Base-by-base conservation (phyloP, 1,284 basidiomycete species). In the Apiotrichum mycotoxinovorans region DNA sequence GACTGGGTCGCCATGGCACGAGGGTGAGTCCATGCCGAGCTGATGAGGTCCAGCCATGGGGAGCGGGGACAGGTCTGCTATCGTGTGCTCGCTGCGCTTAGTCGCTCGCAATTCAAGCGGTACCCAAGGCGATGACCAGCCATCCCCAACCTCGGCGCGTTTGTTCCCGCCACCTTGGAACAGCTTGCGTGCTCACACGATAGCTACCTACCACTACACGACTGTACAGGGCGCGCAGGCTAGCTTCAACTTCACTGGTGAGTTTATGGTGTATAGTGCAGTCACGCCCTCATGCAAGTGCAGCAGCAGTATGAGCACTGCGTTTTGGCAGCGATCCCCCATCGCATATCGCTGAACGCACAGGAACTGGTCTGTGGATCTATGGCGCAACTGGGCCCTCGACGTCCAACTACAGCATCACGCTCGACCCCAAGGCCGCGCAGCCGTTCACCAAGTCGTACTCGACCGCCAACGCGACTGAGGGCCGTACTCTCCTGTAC, bases 171-270 rank as follows among this genome's bases (percentile, higher is more conserved):
- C 8, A 4, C 37, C n/a, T 38, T 50, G 17, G 25, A n/a, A 42
- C 52, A 34, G 38, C 35, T 12, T 37, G 44, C n/a, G n/a, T 44
- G 59, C 58, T 64, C 50, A 68, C 45, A 20, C 14, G 12, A 54
- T 30, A 70, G 72, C 70, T 0, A 78, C 76, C 4, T 75, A 72
- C 51, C 76, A 78, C 55, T 61, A 63, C 25, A 77, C 75, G 4
- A 64, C 58, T 0, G 62, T 63, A 0, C 23, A 46, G 2, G 69
- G 66, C 10, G 66, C 74, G 0, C 58, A 60, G 42, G 64, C 67
- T 30, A 61, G 55, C 9, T 66, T 73, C 57, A 72, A 72, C 60
- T 78, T 76, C 53, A 71, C 69, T 2, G 70, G 68, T 54, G 25
- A 14, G 54, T 34, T 15, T 18, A 4, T 41, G 40, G n/a, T 14